A percentile compares a stretch with the other conserved stretches of the same genome.
These are phyloP conservation scores for Saccharomycopsis sp. DNA, from an alignment of 805 yeast genomes.

Conservation along the genomic window DNA sequence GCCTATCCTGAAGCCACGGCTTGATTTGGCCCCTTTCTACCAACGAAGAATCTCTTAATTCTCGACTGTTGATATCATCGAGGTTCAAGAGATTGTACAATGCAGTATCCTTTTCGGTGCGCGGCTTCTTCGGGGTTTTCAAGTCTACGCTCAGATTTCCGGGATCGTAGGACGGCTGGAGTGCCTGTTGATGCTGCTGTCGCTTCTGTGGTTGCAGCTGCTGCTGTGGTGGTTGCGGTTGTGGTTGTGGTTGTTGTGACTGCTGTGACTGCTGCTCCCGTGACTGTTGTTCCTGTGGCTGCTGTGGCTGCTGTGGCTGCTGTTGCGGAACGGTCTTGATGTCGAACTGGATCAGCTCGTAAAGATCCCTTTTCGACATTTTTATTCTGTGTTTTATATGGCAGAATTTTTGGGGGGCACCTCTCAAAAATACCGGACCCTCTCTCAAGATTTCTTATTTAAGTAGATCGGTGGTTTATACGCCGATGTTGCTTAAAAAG, in stretches of 20 bases:
- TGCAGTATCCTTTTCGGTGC: slow-evolving; percentile 1
- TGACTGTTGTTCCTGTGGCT: neutral
- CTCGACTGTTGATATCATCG: slow-evolving; percentile 16
- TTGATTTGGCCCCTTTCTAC: slow-evolving; percentile 12
- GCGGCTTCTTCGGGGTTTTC: neutral
- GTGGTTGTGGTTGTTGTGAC: neutral
- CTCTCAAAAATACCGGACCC: neutral
- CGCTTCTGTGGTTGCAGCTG: neutral
- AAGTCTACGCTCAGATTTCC: neutral
- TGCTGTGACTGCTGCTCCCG: neutral
- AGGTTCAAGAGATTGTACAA: slow-evolving; percentile 14
- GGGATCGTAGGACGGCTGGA: neutral
- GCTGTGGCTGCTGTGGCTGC: neutral
- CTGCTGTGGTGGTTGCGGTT: neutral
- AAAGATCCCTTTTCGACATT: neutral
- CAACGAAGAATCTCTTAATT: slow-evolving; percentile 5
- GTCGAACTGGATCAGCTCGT: neutral
- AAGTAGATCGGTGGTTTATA: neutral
- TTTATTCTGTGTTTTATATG: neutral
- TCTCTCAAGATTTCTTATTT: too few species aligned
- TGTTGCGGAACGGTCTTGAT: neutral
- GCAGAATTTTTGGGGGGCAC: neutral
- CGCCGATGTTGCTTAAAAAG: too few species aligned
- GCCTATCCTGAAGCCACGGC: slow-evolving; percentile 17
- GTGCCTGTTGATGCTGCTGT: neutral